These are phyloP conservation scores for Iberis pinnata DNA, from an alignment of 345 rosid species.

Conservation along the genomic window DNA sequence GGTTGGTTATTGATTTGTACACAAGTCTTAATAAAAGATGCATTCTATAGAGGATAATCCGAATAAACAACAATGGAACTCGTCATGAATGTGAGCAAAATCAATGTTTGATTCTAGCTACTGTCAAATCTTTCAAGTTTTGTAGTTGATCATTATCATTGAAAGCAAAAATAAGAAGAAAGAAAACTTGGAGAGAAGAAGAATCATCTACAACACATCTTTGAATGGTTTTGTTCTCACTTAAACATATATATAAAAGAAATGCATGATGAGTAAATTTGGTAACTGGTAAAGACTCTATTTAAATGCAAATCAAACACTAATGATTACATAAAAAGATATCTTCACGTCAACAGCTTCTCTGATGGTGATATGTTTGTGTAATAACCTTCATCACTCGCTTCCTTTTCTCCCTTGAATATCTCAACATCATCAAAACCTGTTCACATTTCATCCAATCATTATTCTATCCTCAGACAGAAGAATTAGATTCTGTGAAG, in stretches of 20 bases:
- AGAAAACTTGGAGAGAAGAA: no score
- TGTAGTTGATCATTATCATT: no score
- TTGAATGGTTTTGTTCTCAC: no score
- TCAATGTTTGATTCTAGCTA: no score
- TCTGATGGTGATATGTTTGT: slow-evolving; percentile 27
- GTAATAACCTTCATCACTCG: slow-evolving; percentile 34
- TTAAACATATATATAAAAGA: no score
- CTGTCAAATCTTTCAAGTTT: no score
- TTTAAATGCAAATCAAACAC: not conserved
- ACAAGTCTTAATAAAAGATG: not conserved
- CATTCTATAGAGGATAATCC: not conserved
- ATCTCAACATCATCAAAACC: slow-evolving; percentile 80
- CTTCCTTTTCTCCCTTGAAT: slow-evolving; percentile 41
- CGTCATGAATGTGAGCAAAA: no score
- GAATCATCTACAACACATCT: no score
- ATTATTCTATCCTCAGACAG: not conserved
- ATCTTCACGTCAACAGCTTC: slow-evolving; percentile 18
- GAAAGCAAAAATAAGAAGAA: no score
- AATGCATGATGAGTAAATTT: no score
- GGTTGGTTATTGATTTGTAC: not conserved
- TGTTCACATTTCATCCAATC: slow-evolving; percentile 30
- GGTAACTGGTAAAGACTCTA: no score
- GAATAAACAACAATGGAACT: not conserved
- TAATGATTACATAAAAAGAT: slow-evolving; percentile 18
- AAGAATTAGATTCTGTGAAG: not conserved